phyloP scores from a whole-genome alignment of 1,139 yeast genomes.

The Saccharomyces pastorianus region DNA sequence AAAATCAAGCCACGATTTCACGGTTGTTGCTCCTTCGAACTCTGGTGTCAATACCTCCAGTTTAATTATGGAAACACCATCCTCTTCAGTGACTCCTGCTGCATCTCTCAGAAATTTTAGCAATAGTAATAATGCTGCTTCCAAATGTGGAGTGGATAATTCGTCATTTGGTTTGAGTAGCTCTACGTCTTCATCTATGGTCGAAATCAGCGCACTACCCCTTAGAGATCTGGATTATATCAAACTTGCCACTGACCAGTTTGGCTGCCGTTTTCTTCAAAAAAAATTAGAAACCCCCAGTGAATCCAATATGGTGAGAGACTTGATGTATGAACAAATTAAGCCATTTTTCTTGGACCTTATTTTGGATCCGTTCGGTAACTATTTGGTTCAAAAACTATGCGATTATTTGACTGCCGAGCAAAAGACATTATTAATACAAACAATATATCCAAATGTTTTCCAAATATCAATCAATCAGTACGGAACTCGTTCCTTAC shows the following conservation, averaged over 20 bases:
- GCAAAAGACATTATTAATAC: constrained; percentile 63
- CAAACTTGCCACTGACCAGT: constrained; percentile 48
- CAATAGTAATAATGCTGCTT: constrained; percentile 3
- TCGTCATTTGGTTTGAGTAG: not conserved
- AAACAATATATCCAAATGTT: constrained; percentile 66
- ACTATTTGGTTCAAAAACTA: constrained; percentile 83
- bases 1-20: constrained; percentile 1
- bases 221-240: constrained; percentile 33
- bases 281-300: constrained; percentile 52
- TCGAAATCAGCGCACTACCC: constrained; percentile 22
- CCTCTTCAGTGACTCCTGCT: constrained; percentile 4
- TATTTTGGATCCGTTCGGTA: constrained; percentile 94
- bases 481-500: constrained; percentile 93
- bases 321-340: constrained; percentile 71
- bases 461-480: constrained; percentile 81
- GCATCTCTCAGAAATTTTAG: constrained; percentile 7
- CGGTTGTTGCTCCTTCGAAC: not conserved
- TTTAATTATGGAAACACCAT: not conserved
- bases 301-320: constrained; percentile 34
- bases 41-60: constrained; percentile 3
- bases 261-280: constrained; percentile 90
- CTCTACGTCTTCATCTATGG: not conserved
- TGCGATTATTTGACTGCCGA: constrained; percentile 65
- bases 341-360: constrained; percentile 69
- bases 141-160: not conserved